These are phyloP conservation scores for Taxawa tesnikishii DNA, from an alignment of 2,329 filamentous ascomycete species.

Conservation along the genomic window DNA sequence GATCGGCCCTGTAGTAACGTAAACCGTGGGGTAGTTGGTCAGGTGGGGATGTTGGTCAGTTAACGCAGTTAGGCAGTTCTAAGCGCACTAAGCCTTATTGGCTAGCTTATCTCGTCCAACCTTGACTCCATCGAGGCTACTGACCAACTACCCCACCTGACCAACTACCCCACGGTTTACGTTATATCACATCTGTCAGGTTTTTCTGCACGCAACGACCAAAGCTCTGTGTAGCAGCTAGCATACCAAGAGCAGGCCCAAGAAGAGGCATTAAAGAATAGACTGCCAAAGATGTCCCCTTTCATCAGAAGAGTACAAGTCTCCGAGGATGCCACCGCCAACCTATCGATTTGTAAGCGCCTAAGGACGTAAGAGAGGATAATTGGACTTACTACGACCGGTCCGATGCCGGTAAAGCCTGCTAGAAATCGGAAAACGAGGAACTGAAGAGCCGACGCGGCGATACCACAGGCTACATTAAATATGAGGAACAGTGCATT, in stretches of 20 bases:
- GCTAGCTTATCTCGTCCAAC: no score
- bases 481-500: conserved; percentile 40
- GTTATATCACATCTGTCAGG: no score
- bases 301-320: conserved; percentile 34
- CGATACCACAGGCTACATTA: conserved; percentile 34
- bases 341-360: not conserved
- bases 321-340: conserved; percentile 22
- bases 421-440: conserved; percentile 35
- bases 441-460: conserved; percentile 26
- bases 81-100: no score
- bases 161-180: no score
- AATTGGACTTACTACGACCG: conserved; percentile 21
- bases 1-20: no score
- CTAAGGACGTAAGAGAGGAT: conserved; percentile 1
- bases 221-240: no score
- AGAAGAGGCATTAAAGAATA: conserved; percentile 28
- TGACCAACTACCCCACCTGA: no score
- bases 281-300: conserved; percentile 29
- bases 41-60: no score
- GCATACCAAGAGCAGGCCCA: conserved; percentile 10
- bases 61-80: no score
- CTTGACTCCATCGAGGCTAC: no score
- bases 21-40: no score
- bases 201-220: no score
- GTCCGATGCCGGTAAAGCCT: conserved; percentile 35